A percentile compares a stretch with the other conserved stretches of the same genome.
Evolutionary conservation across 192 early-diverging fungal species (phyloP).

Genomic region (Podila epicladia): DNA sequence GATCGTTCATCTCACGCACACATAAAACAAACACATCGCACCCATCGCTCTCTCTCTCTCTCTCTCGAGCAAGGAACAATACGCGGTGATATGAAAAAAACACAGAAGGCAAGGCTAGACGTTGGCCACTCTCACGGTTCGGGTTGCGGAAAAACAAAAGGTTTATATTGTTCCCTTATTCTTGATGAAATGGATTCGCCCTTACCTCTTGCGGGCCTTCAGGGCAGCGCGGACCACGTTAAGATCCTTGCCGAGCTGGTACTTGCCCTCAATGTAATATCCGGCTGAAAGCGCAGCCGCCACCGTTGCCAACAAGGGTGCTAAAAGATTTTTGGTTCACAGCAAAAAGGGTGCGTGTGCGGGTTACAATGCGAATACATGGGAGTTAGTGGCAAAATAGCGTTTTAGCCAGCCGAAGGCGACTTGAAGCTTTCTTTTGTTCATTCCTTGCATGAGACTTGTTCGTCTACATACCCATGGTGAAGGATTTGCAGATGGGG

Average conservation of each 20-base stretch:
- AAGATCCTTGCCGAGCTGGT: slow-evolving; percentile 37
- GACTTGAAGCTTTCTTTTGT: too few relatives aligned
- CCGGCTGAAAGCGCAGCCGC: slow-evolving; percentile 24
- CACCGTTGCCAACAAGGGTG: slow-evolving; percentile 16
- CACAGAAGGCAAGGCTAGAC: too few relatives aligned
- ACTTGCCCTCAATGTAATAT: slow-evolving; percentile 32
- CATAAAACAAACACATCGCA: not conserved
- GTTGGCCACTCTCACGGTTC: too few relatives aligned
- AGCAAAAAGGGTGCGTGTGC: too few relatives aligned
- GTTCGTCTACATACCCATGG: not conserved
- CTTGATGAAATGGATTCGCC: not conserved
- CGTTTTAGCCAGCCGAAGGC: too few relatives aligned
- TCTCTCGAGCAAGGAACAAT: not conserved
- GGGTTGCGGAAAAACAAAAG: too few relatives aligned
- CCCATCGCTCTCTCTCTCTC: not conserved
- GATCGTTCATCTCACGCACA: not conserved
- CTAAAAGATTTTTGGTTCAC: not conserved
- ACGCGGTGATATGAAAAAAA: not conserved
- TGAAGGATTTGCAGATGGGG: not conserved
- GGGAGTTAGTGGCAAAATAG: not conserved
- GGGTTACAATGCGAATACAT: too few relatives aligned
- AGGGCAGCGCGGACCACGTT: not conserved
- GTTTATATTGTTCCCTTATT: not conserved
- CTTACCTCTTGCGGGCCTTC: slow-evolving; percentile 18
- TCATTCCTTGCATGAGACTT: too few relatives aligned